Conservation (phyloP, 225 moss, liverwort and hornwort genomes). For the Pseudisothecium myosuroides region DNA sequence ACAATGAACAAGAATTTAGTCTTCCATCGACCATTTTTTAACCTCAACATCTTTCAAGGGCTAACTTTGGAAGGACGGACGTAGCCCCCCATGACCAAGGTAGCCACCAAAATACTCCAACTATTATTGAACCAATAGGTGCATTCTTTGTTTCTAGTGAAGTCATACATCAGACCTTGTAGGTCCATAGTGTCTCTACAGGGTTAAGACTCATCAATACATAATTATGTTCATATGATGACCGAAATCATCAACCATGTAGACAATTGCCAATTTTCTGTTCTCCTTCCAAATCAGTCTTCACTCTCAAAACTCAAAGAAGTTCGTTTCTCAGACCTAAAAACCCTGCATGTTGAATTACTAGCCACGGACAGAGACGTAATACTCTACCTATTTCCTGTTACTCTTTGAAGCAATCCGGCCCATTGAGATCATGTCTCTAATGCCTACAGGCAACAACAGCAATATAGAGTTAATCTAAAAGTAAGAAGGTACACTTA, state of each 20-base stretch:
- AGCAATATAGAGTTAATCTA: neutral
- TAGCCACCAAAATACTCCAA: neutral
- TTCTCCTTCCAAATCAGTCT: neutral
- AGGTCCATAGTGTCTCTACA: accelerated
- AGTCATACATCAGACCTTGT: no score
- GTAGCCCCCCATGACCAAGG: accelerated
- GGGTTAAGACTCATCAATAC: neutral
- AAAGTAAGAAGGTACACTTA: neutral
- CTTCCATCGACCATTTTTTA: no score
- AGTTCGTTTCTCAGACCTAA: neutral
- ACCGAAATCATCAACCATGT: neutral
- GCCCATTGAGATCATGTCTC: neutral
- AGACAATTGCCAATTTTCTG: neutral
- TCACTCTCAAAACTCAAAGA: neutral
- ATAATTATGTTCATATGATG: neutral
- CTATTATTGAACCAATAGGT: neutral
- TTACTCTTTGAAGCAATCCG: neutral
- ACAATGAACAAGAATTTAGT: no score
- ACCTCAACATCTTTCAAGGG: no score
- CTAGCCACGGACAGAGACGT: neutral
- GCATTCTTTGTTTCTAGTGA: neutral
- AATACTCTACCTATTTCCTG: neutral
- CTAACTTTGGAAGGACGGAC: neutral
- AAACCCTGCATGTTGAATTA: neutral
- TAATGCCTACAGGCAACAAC: neutral